phyloP scores from a whole-genome alignment of 345 rosid species.

The Pelargonium nanum region DNA sequence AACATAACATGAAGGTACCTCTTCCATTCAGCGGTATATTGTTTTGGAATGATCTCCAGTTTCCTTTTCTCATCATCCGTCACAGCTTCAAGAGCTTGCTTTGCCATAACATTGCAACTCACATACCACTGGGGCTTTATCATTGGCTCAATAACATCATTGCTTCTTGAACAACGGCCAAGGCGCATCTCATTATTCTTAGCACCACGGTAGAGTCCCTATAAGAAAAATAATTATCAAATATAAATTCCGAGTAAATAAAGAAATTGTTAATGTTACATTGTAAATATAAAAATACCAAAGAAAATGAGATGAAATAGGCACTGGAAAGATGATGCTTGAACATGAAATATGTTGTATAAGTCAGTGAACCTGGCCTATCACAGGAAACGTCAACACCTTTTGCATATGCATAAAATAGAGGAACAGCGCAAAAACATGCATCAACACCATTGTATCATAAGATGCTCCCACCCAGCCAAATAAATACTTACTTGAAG shows the following conservation, averaged over 20 bases:
- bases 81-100: conserved; percentile 73
- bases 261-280: too few relatives aligned
- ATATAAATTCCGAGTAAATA: background rate
- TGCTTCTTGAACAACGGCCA: conserved; percentile 74
- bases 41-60: conserved; percentile 80
- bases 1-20: conserved; percentile 35
- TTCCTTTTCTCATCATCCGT: conserved; percentile 39
- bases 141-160: conserved; percentile 80
- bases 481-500: background rate
- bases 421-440: too few relatives aligned
- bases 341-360: background rate
- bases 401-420: too few relatives aligned
- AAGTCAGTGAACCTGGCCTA: background rate
- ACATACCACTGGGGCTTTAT: conserved; percentile 96
- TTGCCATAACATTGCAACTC: conserved; percentile 54
- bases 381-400: background rate
- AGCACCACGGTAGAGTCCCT: conserved; percentile 76
- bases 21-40: conserved; percentile 85
- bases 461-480: background rate
- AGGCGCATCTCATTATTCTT: conserved; percentile 85
- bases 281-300: background rate
- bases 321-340: background rate
- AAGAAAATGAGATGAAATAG: background rate
- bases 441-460: background rate
- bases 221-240: conserved; percentile 7